These are phyloP conservation scores for Candida neerlandica DNA, from an alignment of 1,139 yeast genomes.

Conservation along the genomic window DNA sequence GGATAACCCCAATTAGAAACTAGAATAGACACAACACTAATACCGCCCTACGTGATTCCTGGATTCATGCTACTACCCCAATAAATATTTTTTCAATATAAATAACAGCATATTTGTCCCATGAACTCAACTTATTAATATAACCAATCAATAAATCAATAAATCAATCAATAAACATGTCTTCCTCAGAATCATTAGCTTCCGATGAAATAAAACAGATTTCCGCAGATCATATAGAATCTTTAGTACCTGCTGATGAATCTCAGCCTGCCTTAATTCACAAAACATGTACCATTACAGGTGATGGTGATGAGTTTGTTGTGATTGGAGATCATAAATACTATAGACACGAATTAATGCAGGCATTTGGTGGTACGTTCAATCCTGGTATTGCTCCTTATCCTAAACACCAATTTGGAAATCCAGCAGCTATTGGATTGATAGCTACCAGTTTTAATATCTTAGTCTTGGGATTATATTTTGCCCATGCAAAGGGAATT, in stretches of 20 bases:
- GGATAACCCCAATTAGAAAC: not conserved
- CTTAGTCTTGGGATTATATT: constrained; percentile 45
- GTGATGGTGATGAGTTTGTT: constrained; percentile 28
- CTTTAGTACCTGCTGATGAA: not conserved
- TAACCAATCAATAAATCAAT: not conserved
- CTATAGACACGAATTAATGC: constrained; percentile 39
- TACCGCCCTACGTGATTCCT: no score
- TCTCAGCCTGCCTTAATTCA: constrained; percentile 8
- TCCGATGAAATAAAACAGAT: not conserved
- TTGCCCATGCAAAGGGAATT: constrained; percentile 42
- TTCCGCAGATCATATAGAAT: not conserved
- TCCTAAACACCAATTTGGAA: constrained; percentile 44
- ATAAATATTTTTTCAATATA: no score
- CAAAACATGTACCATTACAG: constrained; percentile 20
- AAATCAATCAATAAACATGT: not conserved
- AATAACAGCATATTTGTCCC: no score
- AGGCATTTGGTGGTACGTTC: constrained; percentile 40
- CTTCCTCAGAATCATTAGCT: constrained; percentile 1
- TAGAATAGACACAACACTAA: not conserved
- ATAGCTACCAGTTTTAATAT: constrained; percentile 38
- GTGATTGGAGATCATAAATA: constrained; percentile 36
- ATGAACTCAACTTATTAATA: no score
- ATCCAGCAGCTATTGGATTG: constrained; percentile 65
- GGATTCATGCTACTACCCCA: no score
- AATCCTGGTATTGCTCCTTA: constrained; percentile 34